Percentiles rank a stretch among this genome's conserved stretches.
phyloP scores from a whole-genome alignment of 1,284 basidiomycete genomes.

The Moniliophthora roreri region DNA sequence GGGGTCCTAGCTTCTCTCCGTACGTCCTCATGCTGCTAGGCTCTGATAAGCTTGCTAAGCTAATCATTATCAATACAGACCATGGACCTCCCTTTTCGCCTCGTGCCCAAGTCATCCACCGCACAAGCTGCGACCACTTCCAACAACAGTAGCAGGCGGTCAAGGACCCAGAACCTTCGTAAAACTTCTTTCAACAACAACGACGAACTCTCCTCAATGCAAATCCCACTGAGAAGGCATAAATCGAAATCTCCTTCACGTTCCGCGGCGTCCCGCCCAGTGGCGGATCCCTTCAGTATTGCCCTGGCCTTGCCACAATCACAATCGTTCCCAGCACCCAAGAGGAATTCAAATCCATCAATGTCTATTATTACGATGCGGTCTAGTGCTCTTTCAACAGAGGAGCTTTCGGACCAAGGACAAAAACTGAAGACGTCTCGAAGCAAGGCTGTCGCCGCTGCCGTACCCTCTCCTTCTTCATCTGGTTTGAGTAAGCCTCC shows the following conservation, averaged over 20 bases:
- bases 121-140: no score
- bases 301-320: neutral
- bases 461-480: neutral
- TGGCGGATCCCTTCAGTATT: neutral
- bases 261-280: no score
- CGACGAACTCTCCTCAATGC: no score
- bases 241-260: conserved; percentile 2
- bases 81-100: no score
- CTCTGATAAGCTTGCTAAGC: no score
- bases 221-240: neutral
- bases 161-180: no score
- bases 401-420: conserved; percentile 7
- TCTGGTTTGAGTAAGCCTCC: neutral
- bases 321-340: neutral
- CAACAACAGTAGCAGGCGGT: no score
- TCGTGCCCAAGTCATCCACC: no score
- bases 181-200: no score
- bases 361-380: neutral
- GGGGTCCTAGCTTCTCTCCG: no score
- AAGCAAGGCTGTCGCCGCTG: conserved; percentile 2
- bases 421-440: neutral
- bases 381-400: neutral
- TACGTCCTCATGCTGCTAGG: no score
- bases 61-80: no score
- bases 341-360: neutral